Evolutionary conservation across 2,329 filamentous ascomycete species (phyloP).

Genomic region (Fusarium sublunatum): DNA sequence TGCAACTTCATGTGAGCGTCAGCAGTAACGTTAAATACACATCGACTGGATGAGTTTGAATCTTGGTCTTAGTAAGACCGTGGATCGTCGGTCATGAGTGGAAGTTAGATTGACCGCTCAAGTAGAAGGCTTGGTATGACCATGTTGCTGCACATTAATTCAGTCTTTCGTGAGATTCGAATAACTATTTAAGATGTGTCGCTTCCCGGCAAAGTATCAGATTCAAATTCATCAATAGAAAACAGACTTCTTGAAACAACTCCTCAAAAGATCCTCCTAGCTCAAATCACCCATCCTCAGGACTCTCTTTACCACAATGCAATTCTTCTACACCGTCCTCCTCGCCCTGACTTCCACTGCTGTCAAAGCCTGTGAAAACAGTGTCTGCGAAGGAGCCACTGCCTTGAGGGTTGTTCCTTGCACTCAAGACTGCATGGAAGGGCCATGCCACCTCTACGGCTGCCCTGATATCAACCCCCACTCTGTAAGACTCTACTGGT

Average conservation of each 20-base stretch:
- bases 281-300: too few relatives aligned
- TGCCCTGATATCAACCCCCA: constrained; percentile 2
- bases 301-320: not conserved
- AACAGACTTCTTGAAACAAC: not conserved
- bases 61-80: not conserved
- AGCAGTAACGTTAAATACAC: not conserved
- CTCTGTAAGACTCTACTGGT: not conserved
- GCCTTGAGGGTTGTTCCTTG: not conserved
- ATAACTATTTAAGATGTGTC: not conserved
- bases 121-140: not conserved
- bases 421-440: constrained; percentile 8
- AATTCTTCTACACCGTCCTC: not conserved
- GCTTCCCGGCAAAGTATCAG: too few relatives aligned
- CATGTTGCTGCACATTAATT: too few relatives aligned
- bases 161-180: not conserved
- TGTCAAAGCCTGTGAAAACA: constrained; percentile 1
- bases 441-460: constrained; percentile 6
- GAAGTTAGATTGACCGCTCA: not conserved
- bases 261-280: fast-evolving
- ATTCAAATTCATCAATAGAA: not conserved
- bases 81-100: not conserved
- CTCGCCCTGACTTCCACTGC: not conserved
- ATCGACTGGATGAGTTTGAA: not conserved
- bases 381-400: not conserved
- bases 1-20: not conserved